Base-by-base conservation (phyloP, 345 rosid genomes). In the Moricandia moricandioides region DNA sequence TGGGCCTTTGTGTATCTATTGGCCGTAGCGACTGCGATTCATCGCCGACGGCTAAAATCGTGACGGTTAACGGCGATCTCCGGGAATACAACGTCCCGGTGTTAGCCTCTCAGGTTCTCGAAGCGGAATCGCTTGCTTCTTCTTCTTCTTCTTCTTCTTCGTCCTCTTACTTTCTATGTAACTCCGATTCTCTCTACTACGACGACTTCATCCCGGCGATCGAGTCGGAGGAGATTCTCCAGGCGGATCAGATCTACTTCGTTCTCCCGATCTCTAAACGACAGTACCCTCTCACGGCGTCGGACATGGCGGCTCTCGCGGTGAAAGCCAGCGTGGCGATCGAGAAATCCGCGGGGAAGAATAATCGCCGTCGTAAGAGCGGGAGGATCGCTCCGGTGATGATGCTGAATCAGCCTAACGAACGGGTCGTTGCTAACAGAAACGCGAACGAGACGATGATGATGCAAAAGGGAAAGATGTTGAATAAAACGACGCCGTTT, bases 231-330 rank as follows among this genome's bases (percentile, higher is more conserved):
- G 85, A 82, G 35, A 68, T 64, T 21, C 89, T 91, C 1, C 76
- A 61, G n/a, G 33, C 84, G 21, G 62, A 83, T 69, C 91, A 88
- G 47, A 83, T 89, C n/a, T 93, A 90, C 72, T 93, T 89, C 67
- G 82, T 91, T 30, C 86, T 93, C 12, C 94, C 94, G 0, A 29
- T 58, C 6, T 85, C 96, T 12, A 91, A 84, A 84, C 94, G 88
- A 3, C 84, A 80, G 17, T 70, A 80, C 69, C 84, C 79, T 33
- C 66, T 93, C 55, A 64, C 87, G 3, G 87, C 98, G 5, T 78
- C 87, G 1, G 97, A 88, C 43, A 93, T 93, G 98, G 98, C 96
- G 1, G 94, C 91, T 34, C 79, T 91, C 39, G 97, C 98, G 1
- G 97, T 93, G 26, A 91, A 87, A 75, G 97, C 96, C 18, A 85